phyloP scores from a whole-genome alignment of 768 basidiomycete genomes.

The Amanita pallidorosea region DNA sequence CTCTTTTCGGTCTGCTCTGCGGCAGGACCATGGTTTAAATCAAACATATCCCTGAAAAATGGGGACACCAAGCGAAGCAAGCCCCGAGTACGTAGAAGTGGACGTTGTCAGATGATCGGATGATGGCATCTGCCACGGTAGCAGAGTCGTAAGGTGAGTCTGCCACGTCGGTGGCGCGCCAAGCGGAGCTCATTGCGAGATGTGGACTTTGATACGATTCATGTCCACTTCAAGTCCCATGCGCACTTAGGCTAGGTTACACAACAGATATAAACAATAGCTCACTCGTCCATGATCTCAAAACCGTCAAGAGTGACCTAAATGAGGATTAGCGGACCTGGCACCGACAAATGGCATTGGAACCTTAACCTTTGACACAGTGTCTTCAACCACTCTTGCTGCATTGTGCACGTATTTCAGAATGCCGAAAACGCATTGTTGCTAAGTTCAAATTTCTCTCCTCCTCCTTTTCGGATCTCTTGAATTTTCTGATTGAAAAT shows the following conservation, averaged over 20 bases:
- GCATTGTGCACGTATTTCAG: background rate
- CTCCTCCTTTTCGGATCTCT: background rate
- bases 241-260: too few species aligned
- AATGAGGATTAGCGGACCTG: background rate
- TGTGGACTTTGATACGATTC: too few species aligned
- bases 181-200: too few species aligned
- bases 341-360: background rate
- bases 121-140: conserved; percentile 6
- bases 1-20: background rate
- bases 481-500: background rate
- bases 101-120: conserved; percentile 17
- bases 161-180: background rate
- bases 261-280: too few species aligned
- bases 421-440: background rate
- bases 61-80: conserved; percentile 20
- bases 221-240: too few species aligned
- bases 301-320: background rate
- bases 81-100: conserved; percentile 18
- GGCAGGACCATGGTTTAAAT: conserved; percentile 9
- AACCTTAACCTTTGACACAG: background rate
- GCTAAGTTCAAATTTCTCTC: background rate
- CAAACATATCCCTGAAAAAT: conserved; percentile 21
- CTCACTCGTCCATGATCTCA: too few species aligned
- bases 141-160: background rate
- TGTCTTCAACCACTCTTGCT: background rate